These are phyloP conservation scores for Naegleria lovaniensis DNA, from an alignment of 208 protist genomes.

Conservation along the genomic window DNA sequence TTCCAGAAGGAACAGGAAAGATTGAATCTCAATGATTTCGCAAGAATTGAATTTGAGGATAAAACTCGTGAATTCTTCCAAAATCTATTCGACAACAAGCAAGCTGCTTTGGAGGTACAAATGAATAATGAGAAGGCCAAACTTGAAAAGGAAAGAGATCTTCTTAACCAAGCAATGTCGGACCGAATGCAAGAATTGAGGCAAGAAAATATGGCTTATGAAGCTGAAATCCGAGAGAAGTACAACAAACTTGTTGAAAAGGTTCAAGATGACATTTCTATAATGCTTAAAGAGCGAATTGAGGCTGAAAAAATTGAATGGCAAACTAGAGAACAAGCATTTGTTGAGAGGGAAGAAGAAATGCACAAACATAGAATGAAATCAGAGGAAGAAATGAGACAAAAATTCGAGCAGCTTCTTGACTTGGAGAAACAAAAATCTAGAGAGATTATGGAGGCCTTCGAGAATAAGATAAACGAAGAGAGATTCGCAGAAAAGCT, in stretches of 20 bases:
- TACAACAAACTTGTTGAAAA: not conserved
- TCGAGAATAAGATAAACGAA: not conserved
- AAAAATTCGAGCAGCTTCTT: not conserved
- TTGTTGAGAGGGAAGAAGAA: not conserved
- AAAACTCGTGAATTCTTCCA: not conserved
- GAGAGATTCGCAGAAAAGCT: not conserved
- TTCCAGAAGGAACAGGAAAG: not conserved
- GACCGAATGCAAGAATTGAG: not conserved
- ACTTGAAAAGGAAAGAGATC: not conserved
- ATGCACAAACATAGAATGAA: not conserved
- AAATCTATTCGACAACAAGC: not conserved
- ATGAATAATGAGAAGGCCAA: not conserved
- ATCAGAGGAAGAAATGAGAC: not conserved
- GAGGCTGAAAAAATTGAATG: slow-evolving; percentile 4
- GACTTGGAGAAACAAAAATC: not conserved
- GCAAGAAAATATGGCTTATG: not conserved
- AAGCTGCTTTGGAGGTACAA: not conserved
- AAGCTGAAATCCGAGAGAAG: not conserved
- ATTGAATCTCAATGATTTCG: not conserved
- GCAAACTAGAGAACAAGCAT: not conserved
- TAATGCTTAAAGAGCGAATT: not conserved
- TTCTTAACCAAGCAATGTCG: not conserved
- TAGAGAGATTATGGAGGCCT: not conserved
- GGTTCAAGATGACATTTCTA: not conserved
- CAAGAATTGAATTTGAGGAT: slow-evolving; percentile 13